Percentiles rank a stretch among this genome's conserved stretches.
These are phyloP conservation scores for Penicillium arizonense DNA, from an alignment of 495 filamentous ascomycete species.

Conservation along the genomic window DNA sequence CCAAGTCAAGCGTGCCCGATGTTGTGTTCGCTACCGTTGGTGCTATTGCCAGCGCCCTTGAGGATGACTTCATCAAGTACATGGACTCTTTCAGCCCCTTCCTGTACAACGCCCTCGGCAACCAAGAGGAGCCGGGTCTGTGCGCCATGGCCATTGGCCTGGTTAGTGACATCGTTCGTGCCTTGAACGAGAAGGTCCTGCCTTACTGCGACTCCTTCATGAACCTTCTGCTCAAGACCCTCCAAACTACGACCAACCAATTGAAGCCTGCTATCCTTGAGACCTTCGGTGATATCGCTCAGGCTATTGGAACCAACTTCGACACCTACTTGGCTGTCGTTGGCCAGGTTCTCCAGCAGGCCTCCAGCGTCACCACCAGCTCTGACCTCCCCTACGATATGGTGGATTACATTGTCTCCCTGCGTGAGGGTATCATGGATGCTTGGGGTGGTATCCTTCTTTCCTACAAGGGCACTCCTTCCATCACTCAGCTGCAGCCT, in stretches of 20 bases:
- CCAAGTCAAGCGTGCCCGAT: conserved; percentile 94
- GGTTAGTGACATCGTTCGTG: conserved; percentile 92
- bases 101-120: conserved; percentile 87
- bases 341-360: conserved; percentile 90
- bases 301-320: conserved; percentile 89
- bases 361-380: conserved; percentile 71
- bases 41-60: conserved; percentile 79
- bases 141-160: conserved; percentile 97
- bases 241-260: conserved; percentile 79
- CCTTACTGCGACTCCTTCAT: conserved; percentile 96
- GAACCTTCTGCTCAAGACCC: conserved; percentile 90
- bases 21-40: conserved; percentile 88
- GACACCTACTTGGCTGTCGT: conserved; percentile 90
- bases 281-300: conserved; percentile 96
- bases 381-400: conserved; percentile 80
- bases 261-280: conserved; percentile 98
- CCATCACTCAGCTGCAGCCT: conserved; percentile 65
- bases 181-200: conserved; percentile 82
- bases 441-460: conserved; percentile 95
- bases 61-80: conserved; percentile 90
- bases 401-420: conserved; percentile 90
- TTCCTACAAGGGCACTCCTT: conserved; percentile 70
- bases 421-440: conserved; percentile 98
- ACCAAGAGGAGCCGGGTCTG: conserved; percentile 89
- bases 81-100: conserved; percentile 92